Evolutionary conservation across 176 grass and related monocot genomes (phyloP).

Genomic region (Canna indica): DNA sequence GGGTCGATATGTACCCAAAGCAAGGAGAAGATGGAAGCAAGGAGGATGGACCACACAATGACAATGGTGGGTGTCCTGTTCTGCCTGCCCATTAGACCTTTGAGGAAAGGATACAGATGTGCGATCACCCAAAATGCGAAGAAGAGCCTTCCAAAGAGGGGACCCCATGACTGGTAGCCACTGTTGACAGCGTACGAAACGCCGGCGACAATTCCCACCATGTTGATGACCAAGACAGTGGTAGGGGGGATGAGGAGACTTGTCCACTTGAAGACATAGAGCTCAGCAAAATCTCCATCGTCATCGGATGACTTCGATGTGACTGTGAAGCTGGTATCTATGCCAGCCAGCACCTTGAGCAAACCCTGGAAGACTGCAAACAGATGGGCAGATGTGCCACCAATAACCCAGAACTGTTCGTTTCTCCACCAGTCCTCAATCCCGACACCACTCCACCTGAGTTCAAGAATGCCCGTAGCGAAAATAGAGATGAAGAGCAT

Average conservation of each 20-base stretch:
- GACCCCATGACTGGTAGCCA: slow-evolving; percentile 4
- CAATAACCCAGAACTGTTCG: slow-evolving; percentile 8
- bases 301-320: slow-evolving; percentile 2
- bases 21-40: slow-evolving; percentile 7
- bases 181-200: slow-evolving; percentile 2
- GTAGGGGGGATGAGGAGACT: slow-evolving; percentile 2
- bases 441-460: slow-evolving; percentile 2
- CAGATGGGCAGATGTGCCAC: slow-evolving; percentile 2
- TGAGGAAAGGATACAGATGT: slow-evolving; percentile 7
- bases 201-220: slow-evolving; percentile 2
- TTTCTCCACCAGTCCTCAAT: slow-evolving; percentile 10
- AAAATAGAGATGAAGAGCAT: slow-evolving; percentile 7
- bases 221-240: slow-evolving; percentile 7
- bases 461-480: not conserved
- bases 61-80: slow-evolving; percentile 4
- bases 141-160: slow-evolving; percentile 3
- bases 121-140: slow-evolving; percentile 6
- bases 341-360: slow-evolving; percentile 2
- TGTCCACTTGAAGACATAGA: slow-evolving; percentile 3
- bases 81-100: slow-evolving; percentile 2
- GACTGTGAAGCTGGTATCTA: slow-evolving; percentile 2
- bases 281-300: not conserved
- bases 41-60: slow-evolving; percentile 2
- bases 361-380: slow-evolving; percentile 8
- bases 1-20: slow-evolving; percentile 4